A percentile compares a stretch with the other conserved stretches of the same genome.
These are phyloP conservation scores for Cyberlindnera maritima DNA, from an alignment of 805 yeast genomes.

Conservation along the genomic window DNA sequence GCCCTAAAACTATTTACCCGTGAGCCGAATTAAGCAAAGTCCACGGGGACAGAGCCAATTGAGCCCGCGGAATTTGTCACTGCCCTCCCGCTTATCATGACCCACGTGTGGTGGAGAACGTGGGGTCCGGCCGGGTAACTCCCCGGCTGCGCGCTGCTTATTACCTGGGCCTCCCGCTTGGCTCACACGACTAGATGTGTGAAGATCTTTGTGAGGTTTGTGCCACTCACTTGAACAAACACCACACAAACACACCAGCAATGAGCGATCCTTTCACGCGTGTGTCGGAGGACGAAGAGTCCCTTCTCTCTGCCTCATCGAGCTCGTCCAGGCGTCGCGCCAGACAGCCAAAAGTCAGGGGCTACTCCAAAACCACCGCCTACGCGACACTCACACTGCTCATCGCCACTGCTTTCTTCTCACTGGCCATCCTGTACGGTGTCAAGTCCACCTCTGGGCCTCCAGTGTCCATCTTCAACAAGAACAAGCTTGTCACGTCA, in stretches of 20 bases:
- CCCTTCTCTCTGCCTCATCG: constrained; percentile 1
- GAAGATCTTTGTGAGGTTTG: constrained; percentile 1
- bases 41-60: neutral
- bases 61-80: neutral
- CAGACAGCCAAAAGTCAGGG: neutral
- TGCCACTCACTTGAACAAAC: too few species aligned
- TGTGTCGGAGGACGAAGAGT: constrained; percentile 2
- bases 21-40: too few species aligned
- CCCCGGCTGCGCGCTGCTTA: neutral
- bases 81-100: neutral
- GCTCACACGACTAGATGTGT: constrained; percentile 4
- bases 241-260: neutral
- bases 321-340: neutral
- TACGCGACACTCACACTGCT: constrained; percentile 1
- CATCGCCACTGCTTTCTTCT: constrained; percentile 1
- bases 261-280: neutral
- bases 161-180: neutral
- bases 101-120: neutral
- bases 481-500: constrained; percentile 2
- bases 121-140: neutral
- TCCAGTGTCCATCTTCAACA: constrained; percentile 8
- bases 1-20: too few species aligned
- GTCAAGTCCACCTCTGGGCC: constrained; percentile 10
- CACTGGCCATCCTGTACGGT: constrained; percentile 6
- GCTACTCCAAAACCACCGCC: constrained; percentile 5